phyloP scores from a whole-genome alignment of 495 filamentous ascomycete genomes.

The Neurospora intermedia region DNA sequence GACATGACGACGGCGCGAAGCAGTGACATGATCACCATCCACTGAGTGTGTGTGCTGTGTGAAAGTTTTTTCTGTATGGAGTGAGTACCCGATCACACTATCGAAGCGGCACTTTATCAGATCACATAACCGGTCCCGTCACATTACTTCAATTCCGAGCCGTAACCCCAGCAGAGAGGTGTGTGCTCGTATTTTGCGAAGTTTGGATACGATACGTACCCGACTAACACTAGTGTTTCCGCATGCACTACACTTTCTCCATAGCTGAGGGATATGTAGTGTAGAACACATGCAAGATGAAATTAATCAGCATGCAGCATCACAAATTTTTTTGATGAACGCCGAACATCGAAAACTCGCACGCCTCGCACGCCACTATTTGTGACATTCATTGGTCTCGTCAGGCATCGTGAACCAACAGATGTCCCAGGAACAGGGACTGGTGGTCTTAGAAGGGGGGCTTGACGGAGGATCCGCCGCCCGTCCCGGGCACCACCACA shows the following conservation, averaged over 20 bases:
- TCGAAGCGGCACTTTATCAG: not conserved
- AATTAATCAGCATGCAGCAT: not conserved
- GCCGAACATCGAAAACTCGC: not conserved
- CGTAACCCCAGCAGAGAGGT: not conserved
- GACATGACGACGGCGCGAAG: not conserved
- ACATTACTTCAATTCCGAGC: not conserved
- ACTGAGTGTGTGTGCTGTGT: not conserved
- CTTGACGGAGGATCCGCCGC: not conserved
- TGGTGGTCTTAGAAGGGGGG: not conserved
- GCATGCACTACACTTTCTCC: not conserved
- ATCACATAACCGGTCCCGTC: not conserved
- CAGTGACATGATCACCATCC: not conserved
- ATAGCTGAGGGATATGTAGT: not conserved
- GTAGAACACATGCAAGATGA: not conserved
- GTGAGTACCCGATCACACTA: not conserved
- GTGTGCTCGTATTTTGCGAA: not conserved
- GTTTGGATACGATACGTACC: not conserved
- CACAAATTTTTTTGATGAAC: not conserved
- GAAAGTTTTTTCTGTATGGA: not conserved
- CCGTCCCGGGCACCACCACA: not conserved
- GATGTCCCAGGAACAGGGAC: not conserved
- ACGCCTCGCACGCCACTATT: not conserved
- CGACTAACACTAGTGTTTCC: not conserved
- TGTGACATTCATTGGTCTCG: not conserved
- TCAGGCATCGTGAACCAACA: not conserved